phyloP scores from a whole-genome alignment of 345 rosid species.

The Eucalyptus pauciflora region DNA sequence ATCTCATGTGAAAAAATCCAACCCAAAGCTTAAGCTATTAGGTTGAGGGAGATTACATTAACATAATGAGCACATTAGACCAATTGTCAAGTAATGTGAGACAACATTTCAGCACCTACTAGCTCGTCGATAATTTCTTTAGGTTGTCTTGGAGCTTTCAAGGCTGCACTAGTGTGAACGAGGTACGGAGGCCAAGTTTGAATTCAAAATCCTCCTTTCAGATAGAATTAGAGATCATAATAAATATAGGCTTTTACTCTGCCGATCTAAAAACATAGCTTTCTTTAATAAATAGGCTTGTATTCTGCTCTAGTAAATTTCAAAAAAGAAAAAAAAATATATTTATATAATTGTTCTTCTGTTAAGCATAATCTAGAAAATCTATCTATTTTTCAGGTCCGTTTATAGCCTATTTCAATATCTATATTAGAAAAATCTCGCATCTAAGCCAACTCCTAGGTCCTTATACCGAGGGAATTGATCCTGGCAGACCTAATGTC shows the following conservation, averaged over 20 bases:
- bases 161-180: background rate
- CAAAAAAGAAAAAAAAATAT: background rate
- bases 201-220: background rate
- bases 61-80: no score
- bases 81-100: background rate
- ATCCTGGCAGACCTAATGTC: background rate
- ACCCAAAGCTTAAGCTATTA: background rate
- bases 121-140: background rate
- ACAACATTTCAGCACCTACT: background rate
- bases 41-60: background rate
- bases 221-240: background rate
- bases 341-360: background rate
- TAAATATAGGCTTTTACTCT: background rate
- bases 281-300: background rate
- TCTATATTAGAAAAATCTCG: background rate
- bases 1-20: background rate
- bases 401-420: background rate
- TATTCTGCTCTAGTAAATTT: background rate
- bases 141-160: no score
- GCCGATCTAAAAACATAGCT: background rate
- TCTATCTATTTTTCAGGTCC: background rate
- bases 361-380: background rate
- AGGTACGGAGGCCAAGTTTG: background rate
- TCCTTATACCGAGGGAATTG: background rate
- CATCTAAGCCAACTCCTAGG: background rate